Evolutionary conservation across 2,329 filamentous ascomycete species (phyloP).

Genomic region (Lachnellula arida): DNA sequence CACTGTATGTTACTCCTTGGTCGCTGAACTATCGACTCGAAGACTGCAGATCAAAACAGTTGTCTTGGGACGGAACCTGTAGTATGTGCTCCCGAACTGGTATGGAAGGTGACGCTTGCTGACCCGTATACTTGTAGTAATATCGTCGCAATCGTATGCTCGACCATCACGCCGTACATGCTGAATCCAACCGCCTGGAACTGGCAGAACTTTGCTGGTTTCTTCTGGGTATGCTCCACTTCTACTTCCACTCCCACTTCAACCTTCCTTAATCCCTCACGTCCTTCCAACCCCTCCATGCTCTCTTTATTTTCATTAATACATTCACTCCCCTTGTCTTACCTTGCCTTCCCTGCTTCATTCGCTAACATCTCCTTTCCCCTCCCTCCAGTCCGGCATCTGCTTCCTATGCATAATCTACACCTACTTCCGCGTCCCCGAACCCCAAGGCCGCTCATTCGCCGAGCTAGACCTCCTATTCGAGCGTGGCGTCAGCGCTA

Average conservation of each 20-base stretch:
- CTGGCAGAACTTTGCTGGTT: conserved; percentile 82
- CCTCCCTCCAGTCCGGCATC: conserved; percentile 53
- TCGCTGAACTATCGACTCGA: conserved; percentile 77
- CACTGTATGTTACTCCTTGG: conserved; percentile 84
- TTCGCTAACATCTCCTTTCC: background rate
- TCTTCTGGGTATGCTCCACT: conserved; percentile 50
- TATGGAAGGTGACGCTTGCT: background rate
- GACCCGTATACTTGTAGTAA: conserved; percentile 31
- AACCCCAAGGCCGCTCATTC: conserved; percentile 75
- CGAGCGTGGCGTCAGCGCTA: conserved; percentile 55
- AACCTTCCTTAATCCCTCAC: background rate
- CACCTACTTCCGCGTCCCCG: conserved; percentile 77
- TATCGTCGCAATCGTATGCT: conserved; percentile 77
- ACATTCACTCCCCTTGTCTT: no score
- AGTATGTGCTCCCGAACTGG: background rate
- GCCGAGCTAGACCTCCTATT: conserved; percentile 85
- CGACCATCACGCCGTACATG: conserved; percentile 87
- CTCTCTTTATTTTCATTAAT: no score
- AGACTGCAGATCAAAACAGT: conserved; percentile 89
- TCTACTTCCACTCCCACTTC: no score
- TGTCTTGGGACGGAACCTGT: conserved; percentile 72
- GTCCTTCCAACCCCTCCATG: no score
- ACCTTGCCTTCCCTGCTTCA: no score
- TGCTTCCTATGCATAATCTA: conserved; percentile 51
- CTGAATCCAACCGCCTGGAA: conserved; percentile 82